A percentile compares a stretch with the other conserved stretches of the same genome.
Evolutionary conservation across 164 flowering plant genomes (phyloP).

Genomic region (Chimonanthus salicifolius): DNA sequence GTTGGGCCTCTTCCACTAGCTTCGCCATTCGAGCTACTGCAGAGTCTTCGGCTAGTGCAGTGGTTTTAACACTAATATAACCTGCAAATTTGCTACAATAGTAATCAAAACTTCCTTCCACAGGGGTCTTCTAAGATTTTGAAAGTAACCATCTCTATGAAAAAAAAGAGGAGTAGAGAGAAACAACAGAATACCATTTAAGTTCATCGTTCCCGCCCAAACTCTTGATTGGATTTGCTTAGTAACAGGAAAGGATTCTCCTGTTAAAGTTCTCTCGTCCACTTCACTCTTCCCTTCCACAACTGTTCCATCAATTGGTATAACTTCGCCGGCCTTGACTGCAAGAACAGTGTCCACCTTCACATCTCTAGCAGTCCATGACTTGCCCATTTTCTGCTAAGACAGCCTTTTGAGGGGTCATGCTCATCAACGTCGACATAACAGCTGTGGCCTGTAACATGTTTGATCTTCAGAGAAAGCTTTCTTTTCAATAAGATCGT

Average conservation of each 20-base stretch:
- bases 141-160: neutral
- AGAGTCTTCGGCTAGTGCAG: constrained; percentile 75
- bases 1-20: constrained; percentile 93
- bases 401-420: constrained; percentile 73
- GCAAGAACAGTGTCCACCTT: constrained; percentile 57
- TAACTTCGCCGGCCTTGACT: constrained; percentile 80
- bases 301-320: constrained; percentile 82
- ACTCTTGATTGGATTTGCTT: constrained; percentile 63
- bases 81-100: constrained; percentile 31
- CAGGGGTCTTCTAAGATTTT: neutral
- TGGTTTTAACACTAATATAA: constrained; percentile 67
- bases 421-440: constrained; percentile 70
- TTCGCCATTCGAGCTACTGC: constrained; percentile 88
- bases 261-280: constrained; percentile 79
- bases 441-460: constrained; percentile 55
- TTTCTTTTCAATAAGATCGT: too few relatives aligned
- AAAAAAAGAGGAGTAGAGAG: neutral
- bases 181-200: constrained; percentile 53
- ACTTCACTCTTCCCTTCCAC: constrained; percentile 81
- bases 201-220: constrained; percentile 89
- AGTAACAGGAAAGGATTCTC: constrained; percentile 79
- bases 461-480: neutral
- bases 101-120: neutral
- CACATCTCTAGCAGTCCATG: constrained; percentile 59
- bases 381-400: constrained; percentile 74